These are phyloP conservation scores for Triticum turgidum DNA, from an alignment of 176 grass and related monocot genomes.

Conservation along the genomic window DNA sequence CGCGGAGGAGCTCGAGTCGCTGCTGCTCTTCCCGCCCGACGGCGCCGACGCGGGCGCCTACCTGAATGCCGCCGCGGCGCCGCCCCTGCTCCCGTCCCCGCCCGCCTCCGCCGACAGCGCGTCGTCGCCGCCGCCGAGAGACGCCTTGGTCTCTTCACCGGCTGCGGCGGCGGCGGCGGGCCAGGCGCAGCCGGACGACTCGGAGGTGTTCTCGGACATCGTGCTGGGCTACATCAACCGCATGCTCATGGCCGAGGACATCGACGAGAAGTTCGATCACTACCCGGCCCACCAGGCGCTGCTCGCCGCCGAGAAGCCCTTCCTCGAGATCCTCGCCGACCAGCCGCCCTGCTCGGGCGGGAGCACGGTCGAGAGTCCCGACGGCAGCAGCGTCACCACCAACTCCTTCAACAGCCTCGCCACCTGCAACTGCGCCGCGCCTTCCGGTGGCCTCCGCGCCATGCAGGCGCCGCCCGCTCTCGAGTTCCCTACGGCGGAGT, in stretches of 20 bases:
- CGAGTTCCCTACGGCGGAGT: slow-evolving; percentile 18
- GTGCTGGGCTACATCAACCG: slow-evolving; percentile 76
- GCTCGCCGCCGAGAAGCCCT: slow-evolving; percentile 74
- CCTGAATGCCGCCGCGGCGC: slow-evolving; percentile 26
- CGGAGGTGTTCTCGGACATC: slow-evolving; percentile 85
- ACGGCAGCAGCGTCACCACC: slow-evolving; percentile 35
- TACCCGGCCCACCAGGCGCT: slow-evolving; percentile 63
- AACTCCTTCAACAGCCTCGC: slow-evolving; percentile 34
- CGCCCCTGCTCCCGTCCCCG: neutral
- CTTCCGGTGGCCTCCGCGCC: neutral
- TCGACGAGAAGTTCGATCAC: slow-evolving; percentile 90
- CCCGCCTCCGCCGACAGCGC: neutral
- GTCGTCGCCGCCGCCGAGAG: slow-evolving; percentile 12
- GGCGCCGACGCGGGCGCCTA: slow-evolving; percentile 24
- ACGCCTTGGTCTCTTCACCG: neutral
- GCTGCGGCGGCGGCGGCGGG: neutral
- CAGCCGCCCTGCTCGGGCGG: slow-evolving; percentile 36
- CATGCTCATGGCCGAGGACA: slow-evolving; percentile 94
- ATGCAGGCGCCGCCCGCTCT: neutral
- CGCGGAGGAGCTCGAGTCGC: slow-evolving; percentile 38
- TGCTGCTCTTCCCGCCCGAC: slow-evolving; percentile 30
- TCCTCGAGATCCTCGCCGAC: slow-evolving; percentile 72
- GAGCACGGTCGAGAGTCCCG: slow-evolving; percentile 54
- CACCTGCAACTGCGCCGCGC: slow-evolving; percentile 24
- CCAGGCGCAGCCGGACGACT: slow-evolving; percentile 46